Base-by-base conservation (phyloP, 768 basidiomycete species). In the Suillus occidentalis region DNA sequence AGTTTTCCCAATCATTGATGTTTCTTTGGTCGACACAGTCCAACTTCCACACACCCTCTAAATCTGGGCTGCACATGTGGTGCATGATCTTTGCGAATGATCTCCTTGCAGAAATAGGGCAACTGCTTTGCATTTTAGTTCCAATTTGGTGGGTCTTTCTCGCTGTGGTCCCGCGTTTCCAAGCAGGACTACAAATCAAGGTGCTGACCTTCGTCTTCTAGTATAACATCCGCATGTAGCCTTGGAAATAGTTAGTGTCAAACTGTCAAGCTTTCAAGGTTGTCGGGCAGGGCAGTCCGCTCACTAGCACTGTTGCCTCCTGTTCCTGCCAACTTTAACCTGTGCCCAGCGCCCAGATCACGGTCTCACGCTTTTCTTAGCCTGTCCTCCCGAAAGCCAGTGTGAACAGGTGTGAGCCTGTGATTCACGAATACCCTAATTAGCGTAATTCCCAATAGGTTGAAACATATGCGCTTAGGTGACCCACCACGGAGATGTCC, bases 281-380 rank as follows among this genome's bases (percentile, higher is more conserved):
- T 18, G 6, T 42, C 58, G 58, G 58, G 39, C 58, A 59, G 25
- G 58, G 57, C 57, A 60, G 37, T 20, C 53, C 39, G 53, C 34
- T 55, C 34, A 55, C 28, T 34, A n/a, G 53, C 34, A 13, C 53
- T 55, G 53, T 36, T 55, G 20, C 20, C 20, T 34, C 50, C 50
- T 16, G 28, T 28, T 31, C 8, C 52, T 53, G 28, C 12, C 47
- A 47, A 52, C 34, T 36, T 31, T 6, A 36, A 28, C 25, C 56
- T 59, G 62, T 63, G 62, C 62, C 57, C 57, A 40, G 12, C 34
- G 12, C 37, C 40, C 62, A 20, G 42, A 65, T 57, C 57, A 60
- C 58, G 58, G 58, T 66, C 65, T 64, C 65, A 66, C 65, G 63
- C 63, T 64, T 66, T 66, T 50, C 65, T 66, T 66, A 65, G 65